These are phyloP conservation scores for Lathyrus oleraceus DNA, from an alignment of 306 rosid genomes.

Conservation along the genomic window DNA sequence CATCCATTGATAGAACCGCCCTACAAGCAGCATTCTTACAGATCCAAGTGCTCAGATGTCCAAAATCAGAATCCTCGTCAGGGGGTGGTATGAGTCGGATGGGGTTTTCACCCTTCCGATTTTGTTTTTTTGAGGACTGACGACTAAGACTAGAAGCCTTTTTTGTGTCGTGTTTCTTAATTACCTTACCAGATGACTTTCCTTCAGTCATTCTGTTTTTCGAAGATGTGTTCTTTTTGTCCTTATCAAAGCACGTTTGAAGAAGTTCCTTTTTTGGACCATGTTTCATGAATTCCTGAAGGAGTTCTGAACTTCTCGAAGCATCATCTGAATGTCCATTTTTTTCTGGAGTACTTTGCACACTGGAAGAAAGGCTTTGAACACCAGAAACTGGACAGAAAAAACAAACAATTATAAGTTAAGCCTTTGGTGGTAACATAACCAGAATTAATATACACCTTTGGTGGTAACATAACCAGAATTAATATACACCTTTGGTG, in stretches of 20 bases:
- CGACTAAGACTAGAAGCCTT: constrained; percentile 58
- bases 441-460: neutral
- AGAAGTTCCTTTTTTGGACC: constrained; percentile 72
- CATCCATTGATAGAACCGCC: constrained; percentile 77
- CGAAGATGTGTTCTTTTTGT: constrained; percentile 50
- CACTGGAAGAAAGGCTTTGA: constrained; percentile 85
- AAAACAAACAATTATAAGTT: constrained; percentile 36
- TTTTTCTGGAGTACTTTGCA: constrained; percentile 89
- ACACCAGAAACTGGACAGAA: constrained; percentile 70
- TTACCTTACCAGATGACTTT: constrained; percentile 60
- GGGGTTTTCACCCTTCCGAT: constrained; percentile 81
- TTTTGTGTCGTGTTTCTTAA: constrained; percentile 75
- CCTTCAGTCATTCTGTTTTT: constrained; percentile 64
- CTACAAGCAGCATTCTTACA: constrained; percentile 95
- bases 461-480: constrained; percentile 16
- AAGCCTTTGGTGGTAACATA: constrained; percentile 27
- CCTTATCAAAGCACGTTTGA: constrained; percentile 60
- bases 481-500: neutral
- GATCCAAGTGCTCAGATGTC: constrained; percentile 69
- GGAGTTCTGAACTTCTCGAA: constrained; percentile 81
- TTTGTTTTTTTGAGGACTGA: constrained; percentile 67
- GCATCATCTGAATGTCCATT: constrained; percentile 85
- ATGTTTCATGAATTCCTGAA: constrained; percentile 72
- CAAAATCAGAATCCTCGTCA: constrained; percentile 69
- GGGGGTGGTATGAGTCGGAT: constrained; percentile 53